Percentiles rank a stretch among this genome's conserved stretches.
Evolutionary conservation across 2,329 filamentous ascomycete genomes (phyloP).

Genomic region (Fusarium agapanthi): DNA sequence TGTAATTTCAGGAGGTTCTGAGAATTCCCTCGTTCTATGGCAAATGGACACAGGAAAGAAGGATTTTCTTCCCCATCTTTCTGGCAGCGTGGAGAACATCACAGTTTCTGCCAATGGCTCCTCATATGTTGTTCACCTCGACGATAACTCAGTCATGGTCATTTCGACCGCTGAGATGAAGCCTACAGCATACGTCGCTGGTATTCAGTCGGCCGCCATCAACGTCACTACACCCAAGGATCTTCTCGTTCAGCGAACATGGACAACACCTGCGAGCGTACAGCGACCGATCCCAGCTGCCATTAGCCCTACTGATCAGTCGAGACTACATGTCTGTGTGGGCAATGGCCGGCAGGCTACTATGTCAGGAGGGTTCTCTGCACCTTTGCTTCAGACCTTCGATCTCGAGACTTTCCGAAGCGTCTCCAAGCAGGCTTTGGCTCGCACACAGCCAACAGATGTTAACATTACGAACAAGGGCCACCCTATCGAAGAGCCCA

Average conservation of each 20-base stretch:
- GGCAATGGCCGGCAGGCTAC: constrained; percentile 67
- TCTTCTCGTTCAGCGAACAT: constrained; percentile 61
- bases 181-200: constrained; percentile 83
- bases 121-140: constrained; percentile 84
- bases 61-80: constrained; percentile 89
- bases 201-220: constrained; percentile 75
- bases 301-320: constrained; percentile 69
- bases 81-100: constrained; percentile 84
- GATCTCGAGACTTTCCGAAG: constrained; percentile 83
- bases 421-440: constrained; percentile 85
- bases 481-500: constrained; percentile 77
- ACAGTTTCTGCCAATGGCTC: constrained; percentile 82
- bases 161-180: constrained; percentile 89
- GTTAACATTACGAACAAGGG: constrained; percentile 78
- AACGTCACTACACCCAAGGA: constrained; percentile 61
- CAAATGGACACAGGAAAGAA: constrained; percentile 87
- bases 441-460: constrained; percentile 86
- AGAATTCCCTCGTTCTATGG: constrained; percentile 91
- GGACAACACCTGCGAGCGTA: constrained; percentile 54
- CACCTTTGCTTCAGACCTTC: constrained; percentile 79
- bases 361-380: constrained; percentile 60
- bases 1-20: constrained; percentile 88
- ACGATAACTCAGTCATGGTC: constrained; percentile 92
- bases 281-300: constrained; percentile 65
- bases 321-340: constrained; percentile 74